Percentiles rank a stretch among this genome's conserved stretches.
phyloP scores from a whole-genome alignment of 306 rosid genomes.

The Rosa persica region DNA sequence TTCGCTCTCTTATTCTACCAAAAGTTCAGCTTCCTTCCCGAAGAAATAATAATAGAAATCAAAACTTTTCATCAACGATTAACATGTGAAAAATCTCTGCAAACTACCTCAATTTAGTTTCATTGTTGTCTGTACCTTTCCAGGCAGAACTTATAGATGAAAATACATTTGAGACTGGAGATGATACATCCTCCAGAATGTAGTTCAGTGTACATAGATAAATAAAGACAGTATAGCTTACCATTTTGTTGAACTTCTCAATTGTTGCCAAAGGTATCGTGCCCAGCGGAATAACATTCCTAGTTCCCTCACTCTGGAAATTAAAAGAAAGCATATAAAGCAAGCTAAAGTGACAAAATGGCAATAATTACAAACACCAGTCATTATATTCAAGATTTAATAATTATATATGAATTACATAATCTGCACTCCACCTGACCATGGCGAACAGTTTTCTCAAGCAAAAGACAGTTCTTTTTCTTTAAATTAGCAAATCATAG shows the following conservation, averaged over 20 bases:
- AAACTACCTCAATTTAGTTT: neutral
- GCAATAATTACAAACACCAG: neutral
- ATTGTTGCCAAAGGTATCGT: conserved; percentile 85
- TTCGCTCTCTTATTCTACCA: neutral
- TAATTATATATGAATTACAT: neutral
- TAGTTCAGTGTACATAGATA: neutral
- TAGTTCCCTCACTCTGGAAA: conserved; percentile 82
- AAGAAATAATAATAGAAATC: neutral
- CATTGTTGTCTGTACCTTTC: neutral
- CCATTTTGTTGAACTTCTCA: conserved; percentile 82
- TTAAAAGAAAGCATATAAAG: conserved; percentile 27
- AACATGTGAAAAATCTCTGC: neutral
- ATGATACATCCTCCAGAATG: neutral
- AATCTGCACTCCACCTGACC: neutral
- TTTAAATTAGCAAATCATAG: neutral
- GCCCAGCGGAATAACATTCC: conserved; percentile 78
- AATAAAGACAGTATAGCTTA: conserved; percentile 41
- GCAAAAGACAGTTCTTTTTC: neutral
- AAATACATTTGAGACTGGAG: neutral
- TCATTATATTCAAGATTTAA: neutral
- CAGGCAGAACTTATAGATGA: neutral
- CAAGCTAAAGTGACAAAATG: neutral
- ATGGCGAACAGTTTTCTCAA: neutral
- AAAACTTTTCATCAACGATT: neutral
- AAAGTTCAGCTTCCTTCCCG: neutral